Conservation (phyloP, 352 stramenopile species). For the Pythium sp. region DNA sequence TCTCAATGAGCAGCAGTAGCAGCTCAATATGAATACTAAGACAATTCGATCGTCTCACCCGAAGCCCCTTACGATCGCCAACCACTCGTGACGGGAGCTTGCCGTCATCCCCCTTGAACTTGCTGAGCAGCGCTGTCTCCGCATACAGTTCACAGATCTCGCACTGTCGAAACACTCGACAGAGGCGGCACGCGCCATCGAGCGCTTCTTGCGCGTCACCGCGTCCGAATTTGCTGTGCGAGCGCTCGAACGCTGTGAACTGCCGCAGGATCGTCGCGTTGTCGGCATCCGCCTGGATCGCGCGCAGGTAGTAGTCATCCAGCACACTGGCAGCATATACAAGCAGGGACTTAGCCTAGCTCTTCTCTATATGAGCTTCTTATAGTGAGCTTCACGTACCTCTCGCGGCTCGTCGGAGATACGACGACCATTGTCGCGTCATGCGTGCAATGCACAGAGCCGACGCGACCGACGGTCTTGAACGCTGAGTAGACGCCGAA, state of each 20-base stretch:
- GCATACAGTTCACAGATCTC: constrained; percentile 86
- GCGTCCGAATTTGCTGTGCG: constrained; percentile 74
- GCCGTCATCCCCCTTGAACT: constrained; percentile 16
- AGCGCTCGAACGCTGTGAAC: constrained; percentile 82
- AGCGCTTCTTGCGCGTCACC: constrained; percentile 27
- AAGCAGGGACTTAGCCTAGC: not conserved
- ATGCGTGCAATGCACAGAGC: constrained; percentile 73
- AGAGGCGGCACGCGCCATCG: constrained; percentile 64
- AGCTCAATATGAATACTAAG: not conserved
- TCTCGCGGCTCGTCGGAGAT: constrained; percentile 55
- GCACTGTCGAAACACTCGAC: constrained; percentile 76
- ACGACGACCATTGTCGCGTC: constrained; percentile 89
- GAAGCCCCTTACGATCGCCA: constrained; percentile 57
- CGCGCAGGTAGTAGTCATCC: constrained; percentile 85
- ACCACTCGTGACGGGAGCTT: constrained; percentile 25
- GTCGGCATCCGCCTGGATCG: constrained; percentile 87
- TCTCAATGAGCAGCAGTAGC: constrained; percentile 7
- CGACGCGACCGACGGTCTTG: constrained; percentile 81
- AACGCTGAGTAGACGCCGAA: constrained; percentile 88
- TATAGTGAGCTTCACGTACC: constrained; percentile 21
- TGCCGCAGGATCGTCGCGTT: constrained; percentile 90
- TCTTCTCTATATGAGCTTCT: not conserved
- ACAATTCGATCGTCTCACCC: constrained; percentile 19
- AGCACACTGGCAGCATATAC: constrained; percentile 29
- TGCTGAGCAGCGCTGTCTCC: constrained; percentile 29